These are phyloP conservation scores for Colletotrichum eleusines DNA, from an alignment of 2,329 filamentous ascomycete species.

Conservation along the genomic window DNA sequence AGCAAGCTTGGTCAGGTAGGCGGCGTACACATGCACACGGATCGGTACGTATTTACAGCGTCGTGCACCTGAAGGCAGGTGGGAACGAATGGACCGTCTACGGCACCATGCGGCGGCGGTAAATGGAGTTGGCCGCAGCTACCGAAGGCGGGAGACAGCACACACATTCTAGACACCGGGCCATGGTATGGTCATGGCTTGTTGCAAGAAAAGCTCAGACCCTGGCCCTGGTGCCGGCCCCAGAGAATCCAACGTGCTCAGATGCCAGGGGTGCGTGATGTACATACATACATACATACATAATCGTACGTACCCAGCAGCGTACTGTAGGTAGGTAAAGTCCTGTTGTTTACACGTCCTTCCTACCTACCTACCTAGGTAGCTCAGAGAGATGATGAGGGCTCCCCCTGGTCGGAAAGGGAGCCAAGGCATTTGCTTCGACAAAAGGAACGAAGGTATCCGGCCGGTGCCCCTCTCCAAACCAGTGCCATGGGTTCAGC, in stretches of 20 bases:
- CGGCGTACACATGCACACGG: not conserved
- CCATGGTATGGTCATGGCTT: slow-evolving; percentile 22
- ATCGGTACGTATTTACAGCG: too few relatives aligned
- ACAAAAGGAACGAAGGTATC: slow-evolving; percentile 23
- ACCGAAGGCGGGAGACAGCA: slow-evolving; percentile 28
- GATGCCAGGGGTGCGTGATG: slow-evolving; percentile 18
- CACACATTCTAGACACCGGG: slow-evolving; percentile 18
- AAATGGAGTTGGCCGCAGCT: slow-evolving; percentile 5
- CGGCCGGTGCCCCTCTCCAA: slow-evolving; percentile 32
- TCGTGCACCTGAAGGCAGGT: too few relatives aligned
- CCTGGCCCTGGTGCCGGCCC: slow-evolving; percentile 29
- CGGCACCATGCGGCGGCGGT: slow-evolving; percentile 4
- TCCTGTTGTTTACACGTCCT: not conserved
- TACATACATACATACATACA: too few relatives aligned
- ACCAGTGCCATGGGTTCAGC: slow-evolving; percentile 36
- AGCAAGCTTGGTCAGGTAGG: too few relatives aligned
- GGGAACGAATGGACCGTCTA: slow-evolving; percentile 3
- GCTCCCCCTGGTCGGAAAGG: slow-evolving; percentile 9
- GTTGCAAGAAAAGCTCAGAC: slow-evolving; percentile 10
- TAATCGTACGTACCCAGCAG: too few relatives aligned
- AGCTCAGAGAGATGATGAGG: slow-evolving; percentile 43
- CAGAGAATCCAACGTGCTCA: slow-evolving; percentile 35
- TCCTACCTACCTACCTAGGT: too few relatives aligned
- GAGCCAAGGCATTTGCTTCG: not conserved
- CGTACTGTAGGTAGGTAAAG: too few relatives aligned